Evolutionary conservation across 2,329 filamentous ascomycete genomes (phyloP), one percentile per base, ranked within the genome.

Genomic region (Mollisiaceae sp.): DNA sequence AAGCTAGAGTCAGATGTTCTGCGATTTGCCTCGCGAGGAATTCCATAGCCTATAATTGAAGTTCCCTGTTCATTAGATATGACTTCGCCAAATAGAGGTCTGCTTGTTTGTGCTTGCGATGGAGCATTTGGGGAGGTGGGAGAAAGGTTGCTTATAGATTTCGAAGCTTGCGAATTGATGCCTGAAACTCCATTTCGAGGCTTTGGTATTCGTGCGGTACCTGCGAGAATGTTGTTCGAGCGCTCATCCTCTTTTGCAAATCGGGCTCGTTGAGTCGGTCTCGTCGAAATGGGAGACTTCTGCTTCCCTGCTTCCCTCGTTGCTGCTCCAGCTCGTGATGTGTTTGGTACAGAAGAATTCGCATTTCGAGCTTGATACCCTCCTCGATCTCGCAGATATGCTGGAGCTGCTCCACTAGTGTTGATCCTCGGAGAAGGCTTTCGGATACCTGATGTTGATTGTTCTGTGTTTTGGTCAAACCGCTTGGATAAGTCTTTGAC

Each of bases 401-500:
- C 70, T 27, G 68, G 56, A 27, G 60, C 63, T 58, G 57, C 41
- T 58, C 72, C 67, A 63, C 68, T 71, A 18, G 71, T 63, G 22
- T 52, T 61, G 18, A 69, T 52, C 56, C 72, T 69, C 38, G 65
- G 59, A 8, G 60, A 55, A 14, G 71, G 69, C 50, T 71, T 72
- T 32, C 66, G 70, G 27, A 60, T 57, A 9, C 81, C 27, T 77
- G 79, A 58, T 79, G 72, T 66, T 80, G 81, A 39, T 74, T 65
- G 64, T 35, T 72, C 70, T 62, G 72, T 80, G 70, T 83, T 87
- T 74, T 89, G 87, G 77, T 94, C 91, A 79, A 94, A 95, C 62
- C 86, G 89, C 77, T 89, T 92, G 73, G 91, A 89, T 68, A 95
- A 82, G 75, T 95, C 91, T 78, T 90, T 92, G 71, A 95, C 91